Evolutionary conservation across 2,329 filamentous ascomycete genomes (phyloP).

Genomic region (Fusarium metavorans): DNA sequence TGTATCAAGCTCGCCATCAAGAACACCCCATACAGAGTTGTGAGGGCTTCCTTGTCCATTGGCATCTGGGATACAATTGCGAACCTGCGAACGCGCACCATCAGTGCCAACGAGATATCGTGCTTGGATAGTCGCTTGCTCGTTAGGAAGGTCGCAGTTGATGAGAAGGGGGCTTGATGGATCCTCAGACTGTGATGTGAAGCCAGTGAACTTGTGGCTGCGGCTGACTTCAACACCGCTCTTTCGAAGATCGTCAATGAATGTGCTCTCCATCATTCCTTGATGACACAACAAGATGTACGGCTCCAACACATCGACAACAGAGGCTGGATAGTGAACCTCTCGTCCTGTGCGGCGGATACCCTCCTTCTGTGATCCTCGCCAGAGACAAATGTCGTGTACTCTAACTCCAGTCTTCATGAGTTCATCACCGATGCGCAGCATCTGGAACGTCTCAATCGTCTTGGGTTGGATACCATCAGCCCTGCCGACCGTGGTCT

Average conservation of each 20-base stretch:
- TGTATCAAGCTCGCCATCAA: slow-evolving; percentile 77
- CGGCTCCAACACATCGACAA: slow-evolving; percentile 66
- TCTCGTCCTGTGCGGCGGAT: slow-evolving; percentile 72
- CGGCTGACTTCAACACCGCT: slow-evolving; percentile 72
- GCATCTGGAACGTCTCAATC: slow-evolving; percentile 79
- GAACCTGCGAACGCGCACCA: slow-evolving; percentile 76
- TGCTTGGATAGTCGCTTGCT: slow-evolving; percentile 63
- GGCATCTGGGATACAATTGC: slow-evolving; percentile 68
- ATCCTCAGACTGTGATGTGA: slow-evolving; percentile 52
- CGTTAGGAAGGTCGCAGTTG: slow-evolving; percentile 60
- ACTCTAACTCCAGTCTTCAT: slow-evolving; percentile 75
- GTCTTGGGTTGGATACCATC: slow-evolving; percentile 83
- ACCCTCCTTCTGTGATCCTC: slow-evolving; percentile 59
- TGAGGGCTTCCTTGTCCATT: slow-evolving; percentile 66
- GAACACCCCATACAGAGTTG: slow-evolving; percentile 73
- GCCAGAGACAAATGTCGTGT: slow-evolving; percentile 81
- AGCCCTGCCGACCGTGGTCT: slow-evolving; percentile 74
- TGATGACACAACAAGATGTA: slow-evolving; percentile 74
- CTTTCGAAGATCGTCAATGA: slow-evolving; percentile 74
- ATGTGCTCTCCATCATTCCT: slow-evolving; percentile 78
- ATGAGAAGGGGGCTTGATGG: slow-evolving; percentile 56
- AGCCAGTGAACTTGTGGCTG: slow-evolving; percentile 71
- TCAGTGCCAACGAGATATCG: slow-evolving; percentile 78
- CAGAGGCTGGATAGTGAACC: slow-evolving; percentile 71
- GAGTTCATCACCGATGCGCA: slow-evolving; percentile 74